These are phyloP conservation scores for Tetradesmus lagerheimii DNA, from an alignment of 139 green algal species.

Conservation along the genomic window DNA sequence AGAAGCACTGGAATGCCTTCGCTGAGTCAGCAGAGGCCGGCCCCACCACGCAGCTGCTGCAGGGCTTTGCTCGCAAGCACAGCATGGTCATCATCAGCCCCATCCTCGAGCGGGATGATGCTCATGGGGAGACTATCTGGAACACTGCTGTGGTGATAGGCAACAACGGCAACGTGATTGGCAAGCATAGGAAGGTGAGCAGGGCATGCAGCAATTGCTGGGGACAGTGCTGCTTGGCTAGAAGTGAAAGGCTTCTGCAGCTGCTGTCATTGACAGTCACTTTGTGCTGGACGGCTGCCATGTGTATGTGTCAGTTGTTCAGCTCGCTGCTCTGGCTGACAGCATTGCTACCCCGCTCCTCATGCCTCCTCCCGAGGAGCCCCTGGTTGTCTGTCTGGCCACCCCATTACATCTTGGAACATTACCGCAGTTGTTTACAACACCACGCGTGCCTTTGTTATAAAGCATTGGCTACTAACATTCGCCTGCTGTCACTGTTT, in stretches of 20 bases:
- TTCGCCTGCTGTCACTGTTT: no score
- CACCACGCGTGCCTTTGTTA: no score
- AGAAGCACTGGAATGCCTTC: constrained; percentile 96
- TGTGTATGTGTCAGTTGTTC: no score
- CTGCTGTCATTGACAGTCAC: background rate
- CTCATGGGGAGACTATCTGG: constrained; percentile 93
- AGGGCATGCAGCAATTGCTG: background rate
- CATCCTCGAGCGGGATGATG: constrained; percentile 91
- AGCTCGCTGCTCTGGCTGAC: no score
- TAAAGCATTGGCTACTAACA: no score
- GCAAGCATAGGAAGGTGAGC: constrained; percentile 89
- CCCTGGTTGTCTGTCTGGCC: no score
- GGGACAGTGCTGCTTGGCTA: background rate
- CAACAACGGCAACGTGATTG: constrained; percentile 91
- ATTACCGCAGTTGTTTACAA: no score
- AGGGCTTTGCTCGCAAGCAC: constrained; percentile 66
- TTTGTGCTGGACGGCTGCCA: background rate
- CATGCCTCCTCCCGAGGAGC: no score
- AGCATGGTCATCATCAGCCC: constrained; percentile 93
- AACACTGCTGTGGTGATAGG: constrained; percentile 99
- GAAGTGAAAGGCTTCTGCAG: background rate
- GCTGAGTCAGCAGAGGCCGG: constrained; percentile 86
- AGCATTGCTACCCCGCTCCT: no score
- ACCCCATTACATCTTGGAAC: no score
- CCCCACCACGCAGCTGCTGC: constrained; percentile 55